Percentiles rank a stretch among this genome's conserved stretches.
phyloP scores from a whole-genome alignment of 306 rosid species.

The Gleditsia sinensis region DNA sequence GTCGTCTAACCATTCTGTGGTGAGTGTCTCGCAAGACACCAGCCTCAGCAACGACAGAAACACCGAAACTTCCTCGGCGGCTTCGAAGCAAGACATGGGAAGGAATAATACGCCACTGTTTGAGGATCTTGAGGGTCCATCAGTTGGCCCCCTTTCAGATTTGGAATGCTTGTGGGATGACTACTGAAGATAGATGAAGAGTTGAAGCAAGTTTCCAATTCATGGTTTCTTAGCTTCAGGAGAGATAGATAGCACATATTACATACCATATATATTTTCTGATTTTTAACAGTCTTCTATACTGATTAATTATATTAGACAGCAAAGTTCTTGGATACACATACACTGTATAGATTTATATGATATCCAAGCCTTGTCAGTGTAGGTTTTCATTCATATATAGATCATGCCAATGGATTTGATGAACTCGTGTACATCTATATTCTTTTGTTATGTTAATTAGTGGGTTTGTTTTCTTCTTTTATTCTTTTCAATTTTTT shows the following conservation, averaged over 20 bases:
- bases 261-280: background rate
- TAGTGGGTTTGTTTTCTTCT: constrained; percentile 29
- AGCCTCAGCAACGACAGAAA: constrained; percentile 61
- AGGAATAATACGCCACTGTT: background rate
- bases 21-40: constrained; percentile 61
- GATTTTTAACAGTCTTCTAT: background rate
- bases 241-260: background rate
- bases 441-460: constrained; percentile 31
- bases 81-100: constrained; percentile 49
- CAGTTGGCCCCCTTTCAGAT: constrained; percentile 43
- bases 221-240: background rate
- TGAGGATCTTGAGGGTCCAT: constrained; percentile 42
- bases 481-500: background rate
- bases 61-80: constrained; percentile 60
- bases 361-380: constrained; percentile 34
- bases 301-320: constrained; percentile 2
- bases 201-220: background rate
- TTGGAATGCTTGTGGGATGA: constrained; percentile 60
- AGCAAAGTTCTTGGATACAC: constrained; percentile 27
- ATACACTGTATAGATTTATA: constrained; percentile 42
- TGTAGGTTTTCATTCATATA: constrained; percentile 15
- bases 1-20: constrained; percentile 56
- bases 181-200: constrained; percentile 38
- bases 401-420: constrained; percentile 26
- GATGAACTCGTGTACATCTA: constrained; percentile 30